These are phyloP conservation scores for Dicorynia guianensis DNA, from an alignment of 306 rosid genomes.

Conservation along the genomic window DNA sequence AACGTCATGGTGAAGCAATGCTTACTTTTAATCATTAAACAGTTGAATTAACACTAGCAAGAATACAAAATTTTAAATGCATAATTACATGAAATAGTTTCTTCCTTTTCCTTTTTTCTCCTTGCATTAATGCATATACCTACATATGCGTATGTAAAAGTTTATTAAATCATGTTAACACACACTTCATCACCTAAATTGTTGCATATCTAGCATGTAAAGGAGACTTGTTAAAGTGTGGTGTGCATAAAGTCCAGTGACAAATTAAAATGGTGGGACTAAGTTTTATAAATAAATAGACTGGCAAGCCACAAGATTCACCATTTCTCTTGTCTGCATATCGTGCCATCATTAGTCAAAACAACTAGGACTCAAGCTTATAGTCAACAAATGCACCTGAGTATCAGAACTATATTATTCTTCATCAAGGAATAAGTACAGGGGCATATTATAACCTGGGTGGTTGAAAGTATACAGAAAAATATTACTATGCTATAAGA, in stretches of 20 bases:
- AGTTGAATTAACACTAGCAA: background rate
- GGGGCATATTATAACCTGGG: constrained; percentile 15
- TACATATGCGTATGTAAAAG: too few species aligned
- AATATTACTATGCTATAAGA: constrained; percentile 2
- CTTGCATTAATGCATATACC: background rate
- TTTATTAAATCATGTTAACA: background rate
- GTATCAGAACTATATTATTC: constrained; percentile 3
- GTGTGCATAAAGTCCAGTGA: background rate
- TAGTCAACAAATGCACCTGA: constrained; percentile 1
- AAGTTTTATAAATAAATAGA: constrained; percentile 25
- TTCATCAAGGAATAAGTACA: constrained; percentile 8
- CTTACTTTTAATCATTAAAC: background rate
- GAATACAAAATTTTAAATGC: background rate
- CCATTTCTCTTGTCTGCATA: constrained; percentile 22
- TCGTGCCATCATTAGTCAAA: constrained; percentile 20
- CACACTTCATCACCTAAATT: background rate
- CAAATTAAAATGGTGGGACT: constrained; percentile 27
- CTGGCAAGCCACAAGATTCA: constrained; percentile 34
- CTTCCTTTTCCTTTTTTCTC: too few species aligned
- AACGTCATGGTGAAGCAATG: background rate
- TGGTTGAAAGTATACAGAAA: constrained; percentile 33
- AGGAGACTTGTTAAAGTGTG: background rate
- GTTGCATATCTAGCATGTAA: background rate
- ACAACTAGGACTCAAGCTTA: constrained; percentile 17
- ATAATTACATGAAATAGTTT: background rate